phyloP scores from a whole-genome alignment of 192 early-diverging fungal species.

The Dissophora ornata region DNA sequence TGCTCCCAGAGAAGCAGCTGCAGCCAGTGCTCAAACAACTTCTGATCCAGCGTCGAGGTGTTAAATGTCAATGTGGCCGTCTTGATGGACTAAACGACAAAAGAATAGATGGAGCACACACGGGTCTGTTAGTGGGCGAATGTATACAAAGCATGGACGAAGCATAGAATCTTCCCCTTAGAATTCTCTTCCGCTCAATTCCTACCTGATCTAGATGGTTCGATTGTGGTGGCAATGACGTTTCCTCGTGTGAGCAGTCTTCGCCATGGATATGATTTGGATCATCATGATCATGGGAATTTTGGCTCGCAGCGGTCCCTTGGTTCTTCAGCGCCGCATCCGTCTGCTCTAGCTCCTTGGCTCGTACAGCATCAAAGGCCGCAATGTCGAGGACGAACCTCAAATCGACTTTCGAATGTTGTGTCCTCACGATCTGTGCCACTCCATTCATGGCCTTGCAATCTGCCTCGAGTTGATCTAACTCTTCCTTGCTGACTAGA shows the following conservation, averaged over 20 bases:
- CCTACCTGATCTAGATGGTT: conserved; percentile 45
- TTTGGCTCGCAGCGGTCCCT: background rate
- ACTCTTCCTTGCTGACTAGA: conserved; percentile 61
- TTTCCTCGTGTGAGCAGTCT: conserved; percentile 12
- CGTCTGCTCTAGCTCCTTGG: conserved; percentile 40
- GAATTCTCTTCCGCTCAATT: no score
- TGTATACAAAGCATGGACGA: no score
- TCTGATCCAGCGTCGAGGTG: conserved; percentile 61
- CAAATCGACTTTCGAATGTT: conserved; percentile 57
- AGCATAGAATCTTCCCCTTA: no score
- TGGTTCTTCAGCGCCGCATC: conserved; percentile 7
- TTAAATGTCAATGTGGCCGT: conserved; percentile 58
- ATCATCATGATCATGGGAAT: conserved; percentile 27
- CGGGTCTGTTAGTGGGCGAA: no score
- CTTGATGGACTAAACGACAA: conserved; percentile 66
- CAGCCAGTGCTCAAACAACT: conserved; percentile 73
- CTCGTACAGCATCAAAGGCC: conserved; percentile 56
- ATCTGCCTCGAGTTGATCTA: conserved; percentile 57
- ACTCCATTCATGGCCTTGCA: conserved; percentile 47
- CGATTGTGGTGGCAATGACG: no score
- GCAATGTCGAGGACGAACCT: conserved; percentile 64
- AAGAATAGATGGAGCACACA: background rate
- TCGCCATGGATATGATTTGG: conserved; percentile 44
- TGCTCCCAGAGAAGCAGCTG: conserved; percentile 77
- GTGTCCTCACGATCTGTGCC: conserved; percentile 38